A percentile compares a stretch with the other conserved stretches of the same genome.
These are phyloP conservation scores for Zymoseptoria passerinii DNA, from an alignment of 2,329 filamentous ascomycete genomes.

Conservation along the genomic window DNA sequence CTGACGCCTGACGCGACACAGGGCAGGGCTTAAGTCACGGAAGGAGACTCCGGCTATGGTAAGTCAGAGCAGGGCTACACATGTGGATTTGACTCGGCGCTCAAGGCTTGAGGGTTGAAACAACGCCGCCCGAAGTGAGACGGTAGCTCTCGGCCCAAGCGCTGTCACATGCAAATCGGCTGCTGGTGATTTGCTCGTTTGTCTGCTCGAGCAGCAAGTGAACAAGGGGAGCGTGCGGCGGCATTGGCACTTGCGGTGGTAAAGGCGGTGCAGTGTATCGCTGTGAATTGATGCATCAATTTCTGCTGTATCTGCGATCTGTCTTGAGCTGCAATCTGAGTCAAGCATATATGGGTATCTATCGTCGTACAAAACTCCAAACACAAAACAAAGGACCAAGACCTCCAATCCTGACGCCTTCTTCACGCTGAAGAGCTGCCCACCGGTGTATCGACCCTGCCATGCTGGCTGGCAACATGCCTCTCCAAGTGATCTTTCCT, in stretches of 20 bases:
- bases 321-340: not conserved
- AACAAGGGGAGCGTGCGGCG: too few relatives aligned
- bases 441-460: constrained; percentile 8
- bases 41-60: not conserved
- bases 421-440: not conserved
- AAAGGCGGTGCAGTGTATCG: too few relatives aligned
- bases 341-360: not conserved
- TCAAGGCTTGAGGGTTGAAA: not conserved
- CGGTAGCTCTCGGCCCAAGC: not conserved
- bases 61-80: not conserved
- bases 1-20: not conserved
- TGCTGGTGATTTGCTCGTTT: not conserved
- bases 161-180: not conserved
- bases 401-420: not conserved
- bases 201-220: not conserved
- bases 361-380: not conserved
- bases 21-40: too few relatives aligned
- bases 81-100: too few relatives aligned
- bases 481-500: constrained; percentile 17
- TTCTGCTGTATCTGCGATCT: not conserved
- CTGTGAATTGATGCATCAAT: too few relatives aligned
- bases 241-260: too few relatives aligned
- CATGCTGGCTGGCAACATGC: constrained; percentile 14
- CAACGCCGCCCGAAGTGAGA: not conserved
- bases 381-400: not conserved